phyloP scores from a whole-genome alignment of 1,284 basidiomycete genomes.

The Coriolopsis trogii region DNA sequence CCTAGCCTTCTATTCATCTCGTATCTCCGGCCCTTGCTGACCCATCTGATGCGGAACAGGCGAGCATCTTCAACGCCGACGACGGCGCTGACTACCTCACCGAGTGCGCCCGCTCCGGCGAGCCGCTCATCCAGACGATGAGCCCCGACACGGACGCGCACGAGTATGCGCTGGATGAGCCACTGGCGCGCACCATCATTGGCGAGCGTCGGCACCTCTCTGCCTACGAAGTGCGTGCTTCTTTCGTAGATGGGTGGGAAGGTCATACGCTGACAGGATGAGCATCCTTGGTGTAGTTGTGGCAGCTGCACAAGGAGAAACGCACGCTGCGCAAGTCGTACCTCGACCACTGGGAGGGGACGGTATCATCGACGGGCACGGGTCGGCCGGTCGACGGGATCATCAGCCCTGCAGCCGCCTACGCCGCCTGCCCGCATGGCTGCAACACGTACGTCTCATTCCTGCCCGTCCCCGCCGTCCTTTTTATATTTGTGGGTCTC shows the following conservation, averaged over 20 bases:
- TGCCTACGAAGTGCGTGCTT: slow-evolving; percentile 32
- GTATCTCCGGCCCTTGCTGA: not conserved
- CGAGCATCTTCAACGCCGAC: slow-evolving; percentile 37
- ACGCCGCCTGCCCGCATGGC: slow-evolving; percentile 41
- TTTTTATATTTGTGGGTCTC: not conserved
- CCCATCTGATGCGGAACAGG: slow-evolving; percentile 19
- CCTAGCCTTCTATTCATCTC: not conserved
- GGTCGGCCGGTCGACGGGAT: slow-evolving; percentile 52
- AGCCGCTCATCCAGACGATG: slow-evolving; percentile 37
- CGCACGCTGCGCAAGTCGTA: slow-evolving; percentile 42
- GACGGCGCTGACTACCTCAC: slow-evolving; percentile 32
- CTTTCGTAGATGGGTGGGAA: slow-evolving; percentile 2
- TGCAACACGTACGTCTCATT: slow-evolving; percentile 33
- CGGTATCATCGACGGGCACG: slow-evolving; percentile 41
- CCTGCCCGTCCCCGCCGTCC: not conserved
- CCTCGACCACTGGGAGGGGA: slow-evolving; percentile 50
- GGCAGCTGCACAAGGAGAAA: slow-evolving; percentile 47
- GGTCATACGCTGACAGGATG: not conserved
- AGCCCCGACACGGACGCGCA: slow-evolving; percentile 32
- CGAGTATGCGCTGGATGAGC: slow-evolving; percentile 32
- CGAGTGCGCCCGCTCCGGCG: slow-evolving; percentile 34
- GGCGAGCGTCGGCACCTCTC: slow-evolving; percentile 31
- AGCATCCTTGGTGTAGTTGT: slow-evolving; percentile 38
- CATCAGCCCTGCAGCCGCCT: slow-evolving; percentile 40
- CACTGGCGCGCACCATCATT: slow-evolving; percentile 28